Evolutionary conservation across 495 filamentous ascomycete genomes (phyloP), one percentile per base, ranked within the genome.

Genomic region (Trichoderma erinaceum): DNA sequence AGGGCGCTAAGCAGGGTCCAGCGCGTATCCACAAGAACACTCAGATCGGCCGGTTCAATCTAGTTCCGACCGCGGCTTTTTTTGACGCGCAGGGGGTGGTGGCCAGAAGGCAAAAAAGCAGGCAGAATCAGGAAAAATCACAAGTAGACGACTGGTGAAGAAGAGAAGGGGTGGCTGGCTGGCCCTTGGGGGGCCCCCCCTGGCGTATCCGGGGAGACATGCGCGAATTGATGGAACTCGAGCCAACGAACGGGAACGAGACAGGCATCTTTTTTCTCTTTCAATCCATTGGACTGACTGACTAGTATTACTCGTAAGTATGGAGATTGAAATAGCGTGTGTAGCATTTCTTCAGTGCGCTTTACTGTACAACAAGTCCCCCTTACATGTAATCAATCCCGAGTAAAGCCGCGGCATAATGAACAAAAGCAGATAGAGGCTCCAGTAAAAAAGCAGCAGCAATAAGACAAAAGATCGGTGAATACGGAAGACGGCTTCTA

Each of bases 11-110:
- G 29, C 27, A 61, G 56, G 56, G 25, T 27, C 56, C 56, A 25
- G n/a, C 18, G 50, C 50, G 50, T n/a, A 38, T n/a, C 44, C 44
- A n/a, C n/a, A 15, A 29, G 1, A 4, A 15, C 50, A 56, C 15
- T 61, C 56, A 61, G 56, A 61, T 61, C 56, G 56, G 56, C 56
- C 56, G 56, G 56, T 61, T 61, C 56, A 61, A 61, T 61, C 56
- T 61, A 61, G 56, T 61, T 27, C 56, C 56, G 56, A 61, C 56
- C 56, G 56, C 56, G 56, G 56, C 56, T 61, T 61, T 61, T 61
- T 32, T 61, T 61, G 56, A 18, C 56, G 56, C 50, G 56, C 48
- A 52, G 48, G 48, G 46, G 48, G n/a, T 46, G 43, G 18, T 15
- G 18, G 43, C 13, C 43, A 46, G 18, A 46, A 16, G 43, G 10